A percentile compares a stretch with the other conserved stretches of the same genome.
Evolutionary conservation across 768 basidiomycete genomes (phyloP).

Genomic region (Amanita brunnescens): DNA sequence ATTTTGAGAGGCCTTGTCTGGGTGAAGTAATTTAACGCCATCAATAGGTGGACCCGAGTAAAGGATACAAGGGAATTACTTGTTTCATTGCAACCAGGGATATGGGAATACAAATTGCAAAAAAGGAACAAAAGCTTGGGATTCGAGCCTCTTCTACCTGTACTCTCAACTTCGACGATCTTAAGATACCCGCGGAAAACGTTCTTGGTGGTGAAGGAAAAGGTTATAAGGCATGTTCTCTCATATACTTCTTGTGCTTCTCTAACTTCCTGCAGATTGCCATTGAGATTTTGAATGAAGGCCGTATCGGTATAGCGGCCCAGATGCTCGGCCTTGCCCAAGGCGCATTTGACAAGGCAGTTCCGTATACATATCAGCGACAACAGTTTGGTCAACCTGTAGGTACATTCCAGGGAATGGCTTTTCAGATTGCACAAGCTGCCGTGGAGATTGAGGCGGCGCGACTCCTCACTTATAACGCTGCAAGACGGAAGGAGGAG

Average conservation of each 20-base stretch:
- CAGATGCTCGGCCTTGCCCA: constrained; percentile 99
- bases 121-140: constrained; percentile 98
- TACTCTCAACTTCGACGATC: constrained; percentile 88
- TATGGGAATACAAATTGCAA: constrained; percentile 94
- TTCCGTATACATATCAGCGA: constrained; percentile 92
- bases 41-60: constrained; percentile 66
- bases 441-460: constrained; percentile 88
- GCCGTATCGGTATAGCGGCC: constrained; percentile 94
- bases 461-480: constrained; percentile 90
- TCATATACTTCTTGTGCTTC: background rate
- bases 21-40: background rate
- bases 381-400: constrained; percentile 92
- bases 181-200: constrained; percentile 78
- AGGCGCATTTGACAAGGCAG: constrained; percentile 91
- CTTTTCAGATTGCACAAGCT: constrained; percentile 87
- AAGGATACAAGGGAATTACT: constrained; percentile 98
- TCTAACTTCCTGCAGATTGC: constrained; percentile 49
- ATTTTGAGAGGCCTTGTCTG: constrained; percentile 13
- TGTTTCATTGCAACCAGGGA: constrained; percentile 96
- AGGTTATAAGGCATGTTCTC: constrained; percentile 67
- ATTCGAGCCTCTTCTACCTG: constrained; percentile 96
- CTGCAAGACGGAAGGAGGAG: constrained; percentile 90
- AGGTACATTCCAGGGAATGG: constrained; percentile 94
- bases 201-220: constrained; percentile 87
- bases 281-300: constrained; percentile 95